Percentiles rank a stretch among this genome's conserved stretches.
Evolutionary conservation across 2,329 filamentous ascomycete species (phyloP).

Genomic region (Diaporthe longicolla): DNA sequence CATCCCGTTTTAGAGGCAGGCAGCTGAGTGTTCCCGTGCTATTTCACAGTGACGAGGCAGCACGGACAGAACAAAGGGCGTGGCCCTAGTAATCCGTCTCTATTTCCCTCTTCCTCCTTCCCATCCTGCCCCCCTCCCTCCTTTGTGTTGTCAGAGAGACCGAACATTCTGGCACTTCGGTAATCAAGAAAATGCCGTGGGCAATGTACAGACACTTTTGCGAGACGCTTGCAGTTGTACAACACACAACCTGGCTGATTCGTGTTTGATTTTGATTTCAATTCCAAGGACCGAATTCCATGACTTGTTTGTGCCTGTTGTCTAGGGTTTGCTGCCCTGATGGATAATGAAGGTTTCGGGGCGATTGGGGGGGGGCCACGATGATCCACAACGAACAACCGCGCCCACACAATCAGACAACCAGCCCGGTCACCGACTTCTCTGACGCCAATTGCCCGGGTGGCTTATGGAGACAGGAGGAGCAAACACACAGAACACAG

Average conservation of each 20-base stretch:
- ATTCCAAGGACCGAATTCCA: background rate
- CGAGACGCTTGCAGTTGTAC: background rate
- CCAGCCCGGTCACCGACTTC: constrained; percentile 31
- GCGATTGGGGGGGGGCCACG: constrained; percentile 21
- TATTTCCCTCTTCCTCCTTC: background rate
- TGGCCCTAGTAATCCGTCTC: background rate
- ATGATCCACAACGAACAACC: constrained; percentile 20
- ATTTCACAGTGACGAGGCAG: background rate
- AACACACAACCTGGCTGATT: background rate
- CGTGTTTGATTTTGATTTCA: too few relatives aligned
- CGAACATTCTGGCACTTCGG: constrained; percentile 34
- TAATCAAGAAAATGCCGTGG: constrained; percentile 12
- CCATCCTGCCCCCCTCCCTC: background rate
- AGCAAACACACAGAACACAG: constrained; percentile 14
- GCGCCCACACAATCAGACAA: constrained; percentile 29
- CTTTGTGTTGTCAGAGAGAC: background rate
- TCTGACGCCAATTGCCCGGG: constrained; percentile 22
- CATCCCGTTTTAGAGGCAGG: constrained; percentile 21
- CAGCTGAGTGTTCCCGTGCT: constrained; percentile 14
- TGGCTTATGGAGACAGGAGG: constrained; percentile 26
- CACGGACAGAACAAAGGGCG: background rate
- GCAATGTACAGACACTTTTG: background rate
- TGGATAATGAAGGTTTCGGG: constrained; percentile 31
- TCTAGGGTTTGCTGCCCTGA: constrained; percentile 30
- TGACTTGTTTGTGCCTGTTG: constrained; percentile 15